Percentiles rank a stretch among this genome's conserved stretches.
Conservation (phyloP, 1,284 basidiomycete species). For the Irpex sp. region DNA sequence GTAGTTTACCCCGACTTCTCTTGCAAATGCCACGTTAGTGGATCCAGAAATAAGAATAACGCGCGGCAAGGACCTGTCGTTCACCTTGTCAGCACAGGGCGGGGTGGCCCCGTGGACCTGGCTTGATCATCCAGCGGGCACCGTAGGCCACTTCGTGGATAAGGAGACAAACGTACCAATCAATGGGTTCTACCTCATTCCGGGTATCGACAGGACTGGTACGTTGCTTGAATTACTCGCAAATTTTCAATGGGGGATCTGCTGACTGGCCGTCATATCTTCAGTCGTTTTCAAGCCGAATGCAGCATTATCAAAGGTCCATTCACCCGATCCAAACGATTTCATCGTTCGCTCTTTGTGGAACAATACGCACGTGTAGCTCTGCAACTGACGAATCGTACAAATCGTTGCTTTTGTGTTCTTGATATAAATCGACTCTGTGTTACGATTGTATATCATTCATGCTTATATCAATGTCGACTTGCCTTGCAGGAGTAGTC, state of each 20-base stretch:
- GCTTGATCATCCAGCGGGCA: slow-evolving; percentile 54
- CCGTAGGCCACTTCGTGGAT: slow-evolving; percentile 52
- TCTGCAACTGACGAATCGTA: background rate
- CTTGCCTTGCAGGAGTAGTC: no score
- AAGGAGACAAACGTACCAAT: slow-evolving; percentile 33
- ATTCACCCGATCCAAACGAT: slow-evolving; percentile 35
- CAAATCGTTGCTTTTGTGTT: background rate
- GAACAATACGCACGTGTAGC: slow-evolving; percentile 46
- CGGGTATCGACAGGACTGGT: slow-evolving; percentile 48
- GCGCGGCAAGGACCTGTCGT: slow-evolving; percentile 34
- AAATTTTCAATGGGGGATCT: background rate
- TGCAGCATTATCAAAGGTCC: slow-evolving; percentile 32
- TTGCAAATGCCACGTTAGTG: slow-evolving; percentile 41
- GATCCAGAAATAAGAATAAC: slow-evolving; percentile 44
- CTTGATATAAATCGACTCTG: no score
- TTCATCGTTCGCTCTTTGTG: slow-evolving; percentile 55
- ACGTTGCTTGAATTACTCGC: slow-evolving; percentile 18
- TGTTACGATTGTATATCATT: no score
- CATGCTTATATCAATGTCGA: no score
- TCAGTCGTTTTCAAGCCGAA: slow-evolving; percentile 45
- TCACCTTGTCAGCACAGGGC: slow-evolving; percentile 48
- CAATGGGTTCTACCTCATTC: slow-evolving; percentile 54
- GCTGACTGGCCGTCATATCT: background rate
- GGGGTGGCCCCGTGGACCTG: slow-evolving; percentile 58
- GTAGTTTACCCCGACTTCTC: slow-evolving; percentile 51